A percentile compares a stretch with the other conserved stretches of the same genome.
These are phyloP conservation scores for Peniophora sp. DNA, from an alignment of 1,284 basidiomycete species.

Conservation along the genomic window DNA sequence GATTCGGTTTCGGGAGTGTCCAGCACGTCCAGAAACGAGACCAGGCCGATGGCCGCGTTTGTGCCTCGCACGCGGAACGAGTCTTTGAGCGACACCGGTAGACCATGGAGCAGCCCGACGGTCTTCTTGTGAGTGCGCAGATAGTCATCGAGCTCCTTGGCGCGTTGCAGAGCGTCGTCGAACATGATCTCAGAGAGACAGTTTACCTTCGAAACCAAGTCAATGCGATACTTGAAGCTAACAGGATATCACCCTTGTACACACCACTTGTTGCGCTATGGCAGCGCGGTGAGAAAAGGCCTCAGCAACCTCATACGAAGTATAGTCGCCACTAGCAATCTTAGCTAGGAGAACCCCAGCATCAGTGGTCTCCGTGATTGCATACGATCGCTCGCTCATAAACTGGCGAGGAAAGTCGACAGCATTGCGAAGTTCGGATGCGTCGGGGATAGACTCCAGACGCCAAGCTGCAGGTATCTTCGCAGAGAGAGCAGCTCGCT, in stretches of 20 bases:
- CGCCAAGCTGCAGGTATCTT: background rate
- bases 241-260: too few relatives aligned
- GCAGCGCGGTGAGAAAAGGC: slow-evolving; percentile 42
- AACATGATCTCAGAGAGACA: slow-evolving; percentile 40
- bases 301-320: slow-evolving; percentile 28
- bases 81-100: slow-evolving; percentile 42
- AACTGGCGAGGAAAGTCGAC: background rate
- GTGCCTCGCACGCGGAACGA: slow-evolving; percentile 15
- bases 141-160: slow-evolving; percentile 33
- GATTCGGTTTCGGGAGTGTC: background rate
- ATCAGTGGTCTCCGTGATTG: slow-evolving; percentile 17
- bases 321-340: slow-evolving; percentile 18
- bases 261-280: slow-evolving; percentile 35
- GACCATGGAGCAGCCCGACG: slow-evolving; percentile 41
- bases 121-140: slow-evolving; percentile 26
- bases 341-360: background rate
- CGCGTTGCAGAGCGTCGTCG: slow-evolving; percentile 34
- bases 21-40: background rate
- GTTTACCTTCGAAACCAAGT: slow-evolving; percentile 25
- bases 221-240: background rate
- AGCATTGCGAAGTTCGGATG: background rate
- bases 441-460: background rate
- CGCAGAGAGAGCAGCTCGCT: background rate
- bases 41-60: background rate
- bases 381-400: slow-evolving; percentile 7